Conservation (phyloP, 495 filamentous ascomycete genomes). For the Trichoderma gamsii region DNA sequence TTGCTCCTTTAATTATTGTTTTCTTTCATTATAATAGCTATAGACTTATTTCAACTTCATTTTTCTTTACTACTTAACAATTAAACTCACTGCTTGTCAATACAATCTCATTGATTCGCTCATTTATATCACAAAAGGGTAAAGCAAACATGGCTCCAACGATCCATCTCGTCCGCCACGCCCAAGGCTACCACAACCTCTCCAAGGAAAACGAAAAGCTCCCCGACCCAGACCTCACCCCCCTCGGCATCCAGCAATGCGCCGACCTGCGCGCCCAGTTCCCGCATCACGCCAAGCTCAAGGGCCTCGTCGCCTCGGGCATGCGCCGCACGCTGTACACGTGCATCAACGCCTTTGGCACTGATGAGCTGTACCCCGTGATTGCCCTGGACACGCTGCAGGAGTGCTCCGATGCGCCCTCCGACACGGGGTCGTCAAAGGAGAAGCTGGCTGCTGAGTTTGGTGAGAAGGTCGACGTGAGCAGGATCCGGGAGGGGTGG, state of each 20-base stretch:
- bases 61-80: no score
- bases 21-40: no score
- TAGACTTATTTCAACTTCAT: no score
- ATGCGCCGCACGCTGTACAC: conserved; percentile 81
- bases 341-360: conserved; percentile 61
- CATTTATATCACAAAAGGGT: conserved; percentile 27
- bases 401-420: conserved; percentile 69
- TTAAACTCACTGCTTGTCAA: neutral
- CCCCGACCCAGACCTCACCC: conserved; percentile 72
- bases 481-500: conserved; percentile 58
- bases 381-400: conserved; percentile 74
- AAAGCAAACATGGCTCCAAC: conserved; percentile 37
- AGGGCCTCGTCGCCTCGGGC: conserved; percentile 74
- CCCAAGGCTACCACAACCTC: conserved; percentile 77
- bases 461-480: conserved; percentile 56
- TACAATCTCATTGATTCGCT: neutral
- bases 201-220: conserved; percentile 61
- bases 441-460: conserved; percentile 54
- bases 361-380: conserved; percentile 44
- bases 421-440: conserved; percentile 66
- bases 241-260: conserved; percentile 73
- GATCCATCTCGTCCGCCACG: conserved; percentile 50
- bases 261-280: conserved; percentile 53
- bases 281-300: conserved; percentile 56
- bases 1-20: no score